Evolutionary conservation across 139 green algal genomes (phyloP), one percentile per base, ranked within the genome.

Genomic region (Closterium sp.): DNA sequence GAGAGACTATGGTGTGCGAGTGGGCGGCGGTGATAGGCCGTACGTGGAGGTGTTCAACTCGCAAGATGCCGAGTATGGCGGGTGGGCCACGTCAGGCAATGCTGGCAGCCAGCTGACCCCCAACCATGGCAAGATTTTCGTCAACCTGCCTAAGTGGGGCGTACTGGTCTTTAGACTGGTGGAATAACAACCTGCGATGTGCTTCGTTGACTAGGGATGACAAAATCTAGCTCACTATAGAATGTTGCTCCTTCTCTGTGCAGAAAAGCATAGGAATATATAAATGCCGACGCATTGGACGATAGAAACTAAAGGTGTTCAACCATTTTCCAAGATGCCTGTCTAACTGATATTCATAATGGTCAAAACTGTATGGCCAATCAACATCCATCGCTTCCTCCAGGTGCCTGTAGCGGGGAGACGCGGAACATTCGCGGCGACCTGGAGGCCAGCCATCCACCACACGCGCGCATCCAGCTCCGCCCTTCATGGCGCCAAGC

Each of bases 31-130:
- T 17, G 31, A 24, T 29, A 9, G 38, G 29, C 31, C n/a, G 50
- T 94, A 86, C 31, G 70, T 86, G 28, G 92, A 95, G 91, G 29
- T 91, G 27, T 94, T 94, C 87, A 94, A 95, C 91, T 90, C 88
- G 85, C 93, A 95, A 88, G 88, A 85, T 21, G 88, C 45, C 3
- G 85, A 22, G 21, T 95, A 90, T 70, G 93, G 93, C 11, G 93
- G 93, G 10, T 95, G 93, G 93, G 88, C 87, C 32, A 84, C 24
- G 1, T 93, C 88, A 7, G 93, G 93, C 31, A 95, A 95, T 34
- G 86, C 86, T 31, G 91, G 32, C 70, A 85, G 10, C 9, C 62
- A 79, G 62, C n/a, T 91, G 9, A 17, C 85, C 9, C 31, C 86
- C 5, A 29, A 42, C 30, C 24, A 90, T 73, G 87, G 87, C 88